phyloP scores from a whole-genome alignment of 345 rosid genomes.

The Corchorus olitorius region DNA sequence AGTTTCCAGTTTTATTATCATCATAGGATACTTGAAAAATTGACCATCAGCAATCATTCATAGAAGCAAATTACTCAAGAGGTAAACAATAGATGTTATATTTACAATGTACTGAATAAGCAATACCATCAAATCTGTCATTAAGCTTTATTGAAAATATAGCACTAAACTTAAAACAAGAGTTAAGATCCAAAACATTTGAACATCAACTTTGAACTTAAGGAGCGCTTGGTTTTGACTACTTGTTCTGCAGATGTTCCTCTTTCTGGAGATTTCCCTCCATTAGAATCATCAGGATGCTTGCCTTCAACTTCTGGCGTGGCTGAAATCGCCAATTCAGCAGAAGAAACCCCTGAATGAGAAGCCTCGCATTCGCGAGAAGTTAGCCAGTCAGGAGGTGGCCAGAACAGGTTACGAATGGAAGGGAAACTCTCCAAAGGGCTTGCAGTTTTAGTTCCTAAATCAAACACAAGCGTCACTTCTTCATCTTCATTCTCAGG shows the following conservation, averaged over 20 bases:
- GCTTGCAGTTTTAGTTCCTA: slow-evolving; percentile 52
- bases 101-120: not conserved
- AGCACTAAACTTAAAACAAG: not conserved
- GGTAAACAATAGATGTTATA: no score
- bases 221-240: no score
- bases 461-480: slow-evolving; percentile 54
- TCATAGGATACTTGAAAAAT: not conserved
- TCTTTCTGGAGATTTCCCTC: not conserved
- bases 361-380: not conserved
- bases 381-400: slow-evolving; percentile 71
- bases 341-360: not conserved
- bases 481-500: not conserved
- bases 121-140: not conserved
- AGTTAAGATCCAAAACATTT: not conserved
- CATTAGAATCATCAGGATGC: not conserved
- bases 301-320: not conserved
- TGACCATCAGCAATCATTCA: not conserved
- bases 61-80: no score
- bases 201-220: not conserved
- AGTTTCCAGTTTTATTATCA: no score
- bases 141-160: not conserved
- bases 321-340: not conserved
- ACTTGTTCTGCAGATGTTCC: no score
- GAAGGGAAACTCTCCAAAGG: slow-evolving; percentile 44
- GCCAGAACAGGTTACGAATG: slow-evolving; percentile 72